Conservation (phyloP, 768 basidiomycete species). For the Austroboletus eburneus region DNA sequence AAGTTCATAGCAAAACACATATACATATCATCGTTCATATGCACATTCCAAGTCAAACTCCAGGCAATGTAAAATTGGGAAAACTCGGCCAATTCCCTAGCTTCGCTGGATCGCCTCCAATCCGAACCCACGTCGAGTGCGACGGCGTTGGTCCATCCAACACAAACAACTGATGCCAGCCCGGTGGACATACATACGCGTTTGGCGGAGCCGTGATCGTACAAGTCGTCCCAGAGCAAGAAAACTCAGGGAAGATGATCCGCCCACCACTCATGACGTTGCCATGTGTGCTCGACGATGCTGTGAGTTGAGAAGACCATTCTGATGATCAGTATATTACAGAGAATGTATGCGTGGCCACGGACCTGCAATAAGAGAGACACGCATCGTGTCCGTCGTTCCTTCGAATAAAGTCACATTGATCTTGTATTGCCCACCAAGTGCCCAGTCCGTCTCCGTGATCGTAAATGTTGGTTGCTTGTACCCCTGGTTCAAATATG, state of each 20-base stretch:
- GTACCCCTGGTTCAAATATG: slow-evolving; percentile 67
- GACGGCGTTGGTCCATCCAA: slow-evolving; percentile 79
- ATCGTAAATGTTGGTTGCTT: slow-evolving; percentile 61
- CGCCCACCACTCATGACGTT: slow-evolving; percentile 68
- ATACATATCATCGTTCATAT: too few relatives aligned
- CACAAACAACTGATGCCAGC: slow-evolving; percentile 74
- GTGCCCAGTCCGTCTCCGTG: slow-evolving; percentile 57
- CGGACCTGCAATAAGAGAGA: slow-evolving; percentile 67
- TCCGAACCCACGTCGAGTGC: slow-evolving; percentile 68
- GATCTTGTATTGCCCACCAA: slow-evolving; percentile 52
- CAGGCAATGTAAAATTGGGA: slow-evolving; percentile 65
- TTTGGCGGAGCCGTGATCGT: slow-evolving; percentile 78
- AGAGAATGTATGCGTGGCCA: not conserved
- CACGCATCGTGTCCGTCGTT: slow-evolving; percentile 44
- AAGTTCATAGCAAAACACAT: too few relatives aligned
- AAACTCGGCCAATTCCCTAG: slow-evolving; percentile 73
- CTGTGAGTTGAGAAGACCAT: slow-evolving; percentile 27
- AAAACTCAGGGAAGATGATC: slow-evolving; percentile 70
- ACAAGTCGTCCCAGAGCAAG: slow-evolving; percentile 64
- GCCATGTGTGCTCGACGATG: slow-evolving; percentile 73
- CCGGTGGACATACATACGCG: slow-evolving; percentile 62
- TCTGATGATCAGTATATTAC: not conserved
- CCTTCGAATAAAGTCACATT: slow-evolving; percentile 39
- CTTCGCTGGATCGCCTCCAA: slow-evolving; percentile 68
- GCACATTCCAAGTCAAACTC: slow-evolving; percentile 38